These are phyloP conservation scores for Ophiostoma himal-ulmi DNA, from an alignment of 2,329 filamentous ascomycete species.

Conservation along the genomic window DNA sequence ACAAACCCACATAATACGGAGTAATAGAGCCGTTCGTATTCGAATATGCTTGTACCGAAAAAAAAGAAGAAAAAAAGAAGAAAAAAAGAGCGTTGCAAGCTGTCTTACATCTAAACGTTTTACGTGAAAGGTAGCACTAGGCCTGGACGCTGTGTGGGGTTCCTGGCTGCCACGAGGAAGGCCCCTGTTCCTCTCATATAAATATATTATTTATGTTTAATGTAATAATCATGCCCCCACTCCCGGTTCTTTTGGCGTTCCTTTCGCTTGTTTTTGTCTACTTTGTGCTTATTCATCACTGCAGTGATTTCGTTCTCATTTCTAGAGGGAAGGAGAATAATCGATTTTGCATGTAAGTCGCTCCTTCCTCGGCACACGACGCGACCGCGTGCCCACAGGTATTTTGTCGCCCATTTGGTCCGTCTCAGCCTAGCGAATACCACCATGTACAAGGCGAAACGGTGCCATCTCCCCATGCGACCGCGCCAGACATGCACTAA, in stretches of 20 bases:
- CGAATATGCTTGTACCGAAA: not conserved
- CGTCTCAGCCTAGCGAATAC: slow-evolving; percentile 1
- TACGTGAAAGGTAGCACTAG: not conserved
- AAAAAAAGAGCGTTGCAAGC: not conserved
- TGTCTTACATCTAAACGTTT: not conserved
- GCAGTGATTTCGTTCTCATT: not conserved
- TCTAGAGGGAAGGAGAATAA: not conserved
- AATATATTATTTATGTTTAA: not conserved
- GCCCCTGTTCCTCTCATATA: not conserved
- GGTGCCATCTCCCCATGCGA: not conserved
- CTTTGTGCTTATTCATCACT: not conserved
- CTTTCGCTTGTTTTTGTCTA: not conserved
- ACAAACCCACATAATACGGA: not conserved
- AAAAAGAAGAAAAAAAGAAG: no score
- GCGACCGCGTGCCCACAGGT: not conserved
- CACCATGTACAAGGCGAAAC: slow-evolving; percentile 1
- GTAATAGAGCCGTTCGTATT: not conserved
- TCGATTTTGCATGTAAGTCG: not conserved
- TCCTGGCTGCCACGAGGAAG: not conserved
- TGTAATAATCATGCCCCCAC: slow-evolving; percentile 4
- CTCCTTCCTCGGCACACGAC: slow-evolving; percentile 1
- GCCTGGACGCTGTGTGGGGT: not conserved
- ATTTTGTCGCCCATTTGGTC: not conserved
- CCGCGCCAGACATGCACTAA: not conserved
- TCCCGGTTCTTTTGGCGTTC: not conserved